Evolutionary conservation across 345 rosid species (phyloP).

Genomic region (Acer campestre): DNA sequence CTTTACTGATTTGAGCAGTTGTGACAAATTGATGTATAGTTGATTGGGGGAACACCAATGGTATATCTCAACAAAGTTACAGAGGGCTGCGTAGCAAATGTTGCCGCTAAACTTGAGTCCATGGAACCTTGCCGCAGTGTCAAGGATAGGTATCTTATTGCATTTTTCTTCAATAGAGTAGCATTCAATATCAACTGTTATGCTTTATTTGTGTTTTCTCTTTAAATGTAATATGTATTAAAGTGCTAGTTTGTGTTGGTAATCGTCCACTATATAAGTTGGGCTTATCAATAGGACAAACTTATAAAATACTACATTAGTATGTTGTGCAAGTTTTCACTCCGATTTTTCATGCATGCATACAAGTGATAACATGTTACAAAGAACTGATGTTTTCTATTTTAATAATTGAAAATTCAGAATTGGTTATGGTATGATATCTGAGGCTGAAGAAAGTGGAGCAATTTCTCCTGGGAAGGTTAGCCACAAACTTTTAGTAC

Average conservation of each 20-base stretch:
- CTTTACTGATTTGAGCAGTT: conserved; percentile 33
- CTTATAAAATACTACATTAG: not conserved
- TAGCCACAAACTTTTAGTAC: conserved; percentile 15
- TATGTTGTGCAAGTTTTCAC: not conserved
- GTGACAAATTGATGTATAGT: conserved; percentile 50
- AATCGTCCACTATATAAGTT: not conserved
- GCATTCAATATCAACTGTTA: not conserved
- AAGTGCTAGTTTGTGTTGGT: not conserved
- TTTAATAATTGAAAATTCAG: conserved; percentile 40
- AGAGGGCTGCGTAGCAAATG: conserved; percentile 68
- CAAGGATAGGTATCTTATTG: conserved; percentile 70
- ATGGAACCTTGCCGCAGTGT: conserved; percentile 96
- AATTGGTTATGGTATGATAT: conserved; percentile 81
- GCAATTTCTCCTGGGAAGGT: conserved; percentile 82
- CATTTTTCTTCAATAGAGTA: not conserved
- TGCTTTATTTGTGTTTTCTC: not conserved
- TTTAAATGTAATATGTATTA: not conserved
- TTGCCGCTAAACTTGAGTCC: conserved; percentile 97
- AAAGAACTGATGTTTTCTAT: conserved; percentile 13
- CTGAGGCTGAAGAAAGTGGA: conserved; percentile 86
- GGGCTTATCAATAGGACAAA: not conserved
- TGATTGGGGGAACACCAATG: conserved; percentile 94
- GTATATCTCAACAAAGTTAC: conserved; percentile 87
- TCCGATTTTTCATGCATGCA: not conserved
- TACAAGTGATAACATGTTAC: not conserved